Conservation (phyloP, 805 yeast genomes). For the Blastobotrys chiropterorum region DNA sequence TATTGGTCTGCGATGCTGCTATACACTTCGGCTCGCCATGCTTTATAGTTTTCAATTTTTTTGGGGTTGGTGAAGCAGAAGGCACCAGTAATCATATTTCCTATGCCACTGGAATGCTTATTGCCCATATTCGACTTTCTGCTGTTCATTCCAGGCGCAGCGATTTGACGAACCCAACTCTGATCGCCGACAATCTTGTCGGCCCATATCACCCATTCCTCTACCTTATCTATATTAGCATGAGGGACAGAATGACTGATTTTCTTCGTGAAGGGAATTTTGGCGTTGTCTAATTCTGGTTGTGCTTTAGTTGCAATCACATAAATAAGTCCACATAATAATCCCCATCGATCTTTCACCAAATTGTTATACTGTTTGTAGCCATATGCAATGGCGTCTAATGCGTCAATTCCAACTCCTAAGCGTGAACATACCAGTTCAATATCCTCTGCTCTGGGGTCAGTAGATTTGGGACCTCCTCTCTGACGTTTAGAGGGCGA, state of each 20-base stretch:
- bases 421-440: conserved; percentile 15
- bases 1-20: background rate
- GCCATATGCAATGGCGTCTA: conserved; percentile 24
- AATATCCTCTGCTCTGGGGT: conserved; percentile 18
- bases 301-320: conserved; percentile 26
- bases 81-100: conserved; percentile 21
- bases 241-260: conserved; percentile 9
- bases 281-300: conserved; percentile 21
- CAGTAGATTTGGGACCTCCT: conserved; percentile 17
- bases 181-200: conserved; percentile 31
- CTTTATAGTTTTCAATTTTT: conserved; percentile 13
- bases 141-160: conserved; percentile 8
- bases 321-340: conserved; percentile 28
- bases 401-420: conserved; percentile 14
- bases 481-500: conserved; percentile 14
- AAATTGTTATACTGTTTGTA: conserved; percentile 25
- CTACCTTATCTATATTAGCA: conserved; percentile 15
- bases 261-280: conserved; percentile 8
- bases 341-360: conserved; percentile 32
- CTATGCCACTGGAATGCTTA: conserved; percentile 20
- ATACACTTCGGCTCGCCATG: conserved; percentile 12
- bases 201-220: conserved; percentile 32
- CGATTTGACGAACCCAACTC: conserved; percentile 26
- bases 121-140: conserved; percentile 17
- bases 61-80: conserved; percentile 15